These are phyloP conservation scores for Daedaleopsis sinensis DNA, from an alignment of 768 basidiomycete genomes.

Conservation along the genomic window DNA sequence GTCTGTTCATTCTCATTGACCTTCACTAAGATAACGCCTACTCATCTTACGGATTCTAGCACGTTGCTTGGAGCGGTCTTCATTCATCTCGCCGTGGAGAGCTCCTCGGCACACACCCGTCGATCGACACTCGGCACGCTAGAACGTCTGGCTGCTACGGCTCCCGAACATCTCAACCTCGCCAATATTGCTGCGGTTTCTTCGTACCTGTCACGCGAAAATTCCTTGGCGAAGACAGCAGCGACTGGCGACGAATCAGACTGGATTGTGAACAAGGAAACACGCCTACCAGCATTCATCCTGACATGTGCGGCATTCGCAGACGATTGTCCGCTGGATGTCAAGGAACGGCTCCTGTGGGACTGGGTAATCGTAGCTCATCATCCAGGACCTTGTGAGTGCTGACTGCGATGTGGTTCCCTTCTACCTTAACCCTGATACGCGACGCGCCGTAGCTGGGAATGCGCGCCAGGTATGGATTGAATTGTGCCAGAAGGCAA, in stretches of 20 bases:
- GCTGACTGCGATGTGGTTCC: not conserved
- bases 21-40: not conserved
- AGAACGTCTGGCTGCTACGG: conserved; percentile 36
- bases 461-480: conserved; percentile 72
- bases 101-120: conserved; percentile 55
- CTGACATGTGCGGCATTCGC: conserved; percentile 51
- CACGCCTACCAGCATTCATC: conserved; percentile 55
- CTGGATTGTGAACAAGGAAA: conserved; percentile 49
- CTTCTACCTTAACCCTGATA: not conserved
- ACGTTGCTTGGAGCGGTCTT: conserved; percentile 65
- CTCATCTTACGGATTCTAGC: conserved; percentile 37
- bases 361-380: conserved; percentile 72
- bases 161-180: conserved; percentile 52
- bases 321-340: conserved; percentile 42
- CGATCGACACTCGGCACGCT: conserved; percentile 49
- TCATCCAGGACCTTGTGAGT: conserved; percentile 61
- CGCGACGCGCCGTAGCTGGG: conserved; percentile 37
- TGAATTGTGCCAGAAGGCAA: conserved; percentile 72
- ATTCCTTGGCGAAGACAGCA: conserved; percentile 28
- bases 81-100: conserved; percentile 68
- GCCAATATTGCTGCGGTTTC: conserved; percentile 65
- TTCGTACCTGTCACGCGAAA: conserved; percentile 45
- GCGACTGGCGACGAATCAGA: conserved; percentile 40
- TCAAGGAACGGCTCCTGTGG: conserved; percentile 50
- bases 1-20: conserved; percentile 37